Base-by-base conservation (phyloP, 306 rosid genomes). In the Carpinus viminea region DNA sequence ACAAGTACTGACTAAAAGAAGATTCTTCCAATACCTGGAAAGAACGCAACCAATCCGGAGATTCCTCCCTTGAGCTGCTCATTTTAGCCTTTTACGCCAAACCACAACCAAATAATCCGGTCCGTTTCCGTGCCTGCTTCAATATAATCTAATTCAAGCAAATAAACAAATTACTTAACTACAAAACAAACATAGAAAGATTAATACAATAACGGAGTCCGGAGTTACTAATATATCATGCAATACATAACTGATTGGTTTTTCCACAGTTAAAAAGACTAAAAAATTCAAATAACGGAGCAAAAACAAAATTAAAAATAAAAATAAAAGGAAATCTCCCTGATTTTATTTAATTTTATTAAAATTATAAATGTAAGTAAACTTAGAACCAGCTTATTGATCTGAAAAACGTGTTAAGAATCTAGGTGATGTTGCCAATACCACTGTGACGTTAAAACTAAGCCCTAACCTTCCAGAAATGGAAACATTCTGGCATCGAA, bases 21-120 rank as follows among this genome's bases (percentile, higher is more conserved):
- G 16, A 70, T 10, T 69, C 48, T 8, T 31, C 26, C 15, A 16
- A 64, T 78, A 92, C 98, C 93, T 87, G 83, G 83, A 81, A 94
- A 74, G 91, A 77, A 56, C 90, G 98, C 85, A 94, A 82, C 98
- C 98, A 92, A 74, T 92, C 97, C 1, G 98, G 97, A 45, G 98
- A 94, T 34, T 84, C 82, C 74, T 94, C 98, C 79, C 98, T 83
- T 36, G 97, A 87, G 72, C 72, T 70, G 90, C 89, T 86, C 98
- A 94, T 91, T 76, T 54, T 13, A 45, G 76, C 45, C 54, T 74
- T 64, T 73, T 57, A 36, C 18, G 78, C 26, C 26, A 68, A 74
- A 68, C 51, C 59, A 38, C 59, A 11, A 31, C 57, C 69, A 15
- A 62, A 2, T 54, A 7, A 8, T 41, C 28, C 50, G 43, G n/a